These are phyloP conservation scores for Colletotrichum brevisporum DNA, from an alignment of 2,329 filamentous ascomycete species.

Conservation along the genomic window DNA sequence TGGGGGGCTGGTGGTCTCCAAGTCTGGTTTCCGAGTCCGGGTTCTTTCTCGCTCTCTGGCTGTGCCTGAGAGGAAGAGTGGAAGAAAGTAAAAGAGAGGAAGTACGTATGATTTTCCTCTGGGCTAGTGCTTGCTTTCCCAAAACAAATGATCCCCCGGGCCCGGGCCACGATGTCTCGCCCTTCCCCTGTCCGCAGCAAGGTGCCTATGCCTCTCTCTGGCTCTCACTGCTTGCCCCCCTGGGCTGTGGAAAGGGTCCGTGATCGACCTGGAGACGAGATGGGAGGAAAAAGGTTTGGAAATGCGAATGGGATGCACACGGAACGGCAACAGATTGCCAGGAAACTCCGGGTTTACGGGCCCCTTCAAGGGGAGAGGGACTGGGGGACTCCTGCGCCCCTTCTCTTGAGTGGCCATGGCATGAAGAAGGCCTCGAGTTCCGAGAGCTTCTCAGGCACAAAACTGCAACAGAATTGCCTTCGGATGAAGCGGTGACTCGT, in stretches of 20 bases:
- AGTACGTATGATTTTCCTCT: conserved; percentile 4
- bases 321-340: conserved; percentile 37
- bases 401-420: conserved; percentile 21
- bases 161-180: conserved; percentile 35
- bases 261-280: conserved; percentile 42
- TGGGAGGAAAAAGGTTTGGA: conserved; percentile 31
- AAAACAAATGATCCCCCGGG: conserved; percentile 35
- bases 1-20: neutral
- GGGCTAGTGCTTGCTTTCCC: conserved; percentile 34
- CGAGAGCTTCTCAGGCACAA: conserved; percentile 37
- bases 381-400: conserved; percentile 26
- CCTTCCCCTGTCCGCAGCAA: conserved; percentile 33
- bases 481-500: conserved; percentile 39
- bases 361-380: neutral
- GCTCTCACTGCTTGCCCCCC: conserved; percentile 19
- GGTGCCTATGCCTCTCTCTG: conserved; percentile 36
- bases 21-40: conserved; percentile 14
- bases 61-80: neutral
- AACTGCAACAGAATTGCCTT: conserved; percentile 33
- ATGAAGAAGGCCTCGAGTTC: conserved; percentile 36
- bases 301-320: conserved; percentile 31
- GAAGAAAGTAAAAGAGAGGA: neutral
- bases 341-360: conserved; percentile 26
- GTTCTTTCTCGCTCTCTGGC: conserved; percentile 18
- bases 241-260: conserved; percentile 35